A percentile compares a stretch with the other conserved stretches of the same genome.
phyloP scores from a whole-genome alignment of 1,284 basidiomycete species.

The Ganoderma leucocontextum region DNA sequence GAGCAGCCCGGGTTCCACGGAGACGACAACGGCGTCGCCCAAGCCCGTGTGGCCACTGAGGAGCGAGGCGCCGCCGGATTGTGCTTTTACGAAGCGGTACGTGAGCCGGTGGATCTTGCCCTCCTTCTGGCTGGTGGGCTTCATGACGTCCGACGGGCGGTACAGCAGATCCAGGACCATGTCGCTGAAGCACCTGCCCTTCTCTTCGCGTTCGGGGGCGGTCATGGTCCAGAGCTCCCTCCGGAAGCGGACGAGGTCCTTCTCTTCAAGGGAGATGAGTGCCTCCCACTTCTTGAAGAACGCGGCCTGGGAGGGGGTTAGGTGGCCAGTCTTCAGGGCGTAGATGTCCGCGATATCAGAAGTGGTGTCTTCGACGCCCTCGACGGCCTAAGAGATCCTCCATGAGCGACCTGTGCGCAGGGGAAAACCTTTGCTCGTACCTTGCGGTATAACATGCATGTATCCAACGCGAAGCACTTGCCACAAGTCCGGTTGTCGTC shows the following conservation, averaged over 20 bases:
- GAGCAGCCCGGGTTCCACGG: conserved; percentile 85
- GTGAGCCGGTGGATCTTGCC: conserved; percentile 60
- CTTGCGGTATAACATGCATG: conserved; percentile 95
- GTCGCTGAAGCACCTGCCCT: conserved; percentile 81
- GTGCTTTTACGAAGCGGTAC: conserved; percentile 68
- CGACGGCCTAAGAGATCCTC: conserved; percentile 64
- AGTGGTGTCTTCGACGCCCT: conserved; percentile 62
- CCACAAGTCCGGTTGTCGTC: conserved; percentile 84
- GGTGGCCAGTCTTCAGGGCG: conserved; percentile 81
- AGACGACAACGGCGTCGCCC: conserved; percentile 87
- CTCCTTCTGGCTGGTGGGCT: conserved; percentile 38
- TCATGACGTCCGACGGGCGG: conserved; percentile 29
- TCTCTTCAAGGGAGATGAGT: conserved; percentile 89
- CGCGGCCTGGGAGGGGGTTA: conserved; percentile 69
- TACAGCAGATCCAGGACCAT: conserved; percentile 72
- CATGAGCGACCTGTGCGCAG: conserved; percentile 14
- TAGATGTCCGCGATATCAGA: conserved; percentile 83
- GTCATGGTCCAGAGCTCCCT: conserved; percentile 96
- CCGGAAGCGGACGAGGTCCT: conserved; percentile 82
- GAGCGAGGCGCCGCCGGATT: conserved; percentile 51
- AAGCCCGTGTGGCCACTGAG: conserved; percentile 81
- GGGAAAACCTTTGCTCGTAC: conserved; percentile 48
- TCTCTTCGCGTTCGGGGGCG: conserved; percentile 79
- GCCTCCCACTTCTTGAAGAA: conserved; percentile 96
- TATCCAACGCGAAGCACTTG: conserved; percentile 84